Conservation (phyloP, 768 basidiomycete species). For the Rhodotorula diobovata region DNA sequence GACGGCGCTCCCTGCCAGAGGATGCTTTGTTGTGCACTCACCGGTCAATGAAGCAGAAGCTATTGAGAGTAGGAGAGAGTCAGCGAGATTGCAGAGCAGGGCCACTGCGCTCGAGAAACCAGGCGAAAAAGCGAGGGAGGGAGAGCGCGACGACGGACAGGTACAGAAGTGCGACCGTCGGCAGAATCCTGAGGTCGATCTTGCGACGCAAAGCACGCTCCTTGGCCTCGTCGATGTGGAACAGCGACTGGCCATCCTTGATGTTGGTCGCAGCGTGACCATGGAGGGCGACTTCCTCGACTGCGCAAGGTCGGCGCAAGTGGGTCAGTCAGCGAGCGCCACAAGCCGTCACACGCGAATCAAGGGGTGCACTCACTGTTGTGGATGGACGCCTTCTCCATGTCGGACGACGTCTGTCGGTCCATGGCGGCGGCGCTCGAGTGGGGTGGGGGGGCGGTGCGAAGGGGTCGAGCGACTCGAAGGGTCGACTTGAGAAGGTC, state of each 20-base stretch:
- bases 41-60: conserved; percentile 21
- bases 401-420: neutral
- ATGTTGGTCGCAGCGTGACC: conserved; percentile 39
- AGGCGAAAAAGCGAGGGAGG: neutral
- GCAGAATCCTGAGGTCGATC: conserved; percentile 28
- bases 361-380: neutral
- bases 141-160: neutral
- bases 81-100: no score
- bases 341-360: no score
- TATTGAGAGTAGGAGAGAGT: neutral
- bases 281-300: conserved; percentile 26
- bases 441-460: neutral
- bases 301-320: neutral
- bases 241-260: conserved; percentile 16
- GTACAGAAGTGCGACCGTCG: conserved; percentile 19
- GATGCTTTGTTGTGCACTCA: neutral
- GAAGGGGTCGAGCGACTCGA: no score
- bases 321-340: no score
- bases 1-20: no score
- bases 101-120: neutral
- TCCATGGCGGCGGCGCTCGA: neutral
- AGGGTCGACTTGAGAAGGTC: neutral
- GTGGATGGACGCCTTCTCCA: conserved; percentile 6
- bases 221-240: conserved; percentile 12
- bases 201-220: conserved; percentile 23